Conservation (phyloP, 345 rosid genomes). For the Aegle marmelos region DNA sequence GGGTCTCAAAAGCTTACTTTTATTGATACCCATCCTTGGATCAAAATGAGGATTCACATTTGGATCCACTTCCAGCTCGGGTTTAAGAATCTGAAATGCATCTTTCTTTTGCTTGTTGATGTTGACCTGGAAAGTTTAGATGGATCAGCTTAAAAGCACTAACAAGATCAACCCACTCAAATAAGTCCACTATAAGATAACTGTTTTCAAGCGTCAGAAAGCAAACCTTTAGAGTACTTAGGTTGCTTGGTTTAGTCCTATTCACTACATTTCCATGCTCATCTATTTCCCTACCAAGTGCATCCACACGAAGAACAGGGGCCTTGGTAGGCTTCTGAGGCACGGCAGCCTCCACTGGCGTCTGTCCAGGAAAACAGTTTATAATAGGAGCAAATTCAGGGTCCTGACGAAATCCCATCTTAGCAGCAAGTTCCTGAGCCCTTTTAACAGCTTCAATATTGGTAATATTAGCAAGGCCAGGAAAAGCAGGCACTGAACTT, state of each 20-base stretch:
- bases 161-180: neutral
- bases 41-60: slow-evolving; percentile 83
- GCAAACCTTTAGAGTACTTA: slow-evolving; percentile 91
- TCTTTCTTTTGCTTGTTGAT: slow-evolving; percentile 97
- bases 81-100: slow-evolving; percentile 94
- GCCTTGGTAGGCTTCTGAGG: slow-evolving; percentile 83
- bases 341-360: slow-evolving; percentile 44
- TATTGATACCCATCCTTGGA: slow-evolving; percentile 76
- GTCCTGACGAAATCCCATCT: slow-evolving; percentile 82
- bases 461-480: slow-evolving; percentile 40
- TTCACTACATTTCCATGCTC: slow-evolving; percentile 90
- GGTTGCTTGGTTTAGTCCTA: slow-evolving; percentile 80
- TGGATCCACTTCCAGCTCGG: slow-evolving; percentile 81
- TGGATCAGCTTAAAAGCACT: neutral
- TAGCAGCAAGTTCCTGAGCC: slow-evolving; percentile 87
- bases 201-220: neutral
- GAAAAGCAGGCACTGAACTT: slow-evolving; percentile 27
- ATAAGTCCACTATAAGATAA: neutral
- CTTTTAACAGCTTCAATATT: slow-evolving; percentile 84
- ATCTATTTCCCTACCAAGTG: slow-evolving; percentile 94
- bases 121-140: slow-evolving; percentile 63
- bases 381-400: slow-evolving; percentile 68
- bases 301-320: slow-evolving; percentile 88
- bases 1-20: slow-evolving; percentile 82
- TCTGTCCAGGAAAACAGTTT: slow-evolving; percentile 73